Conservation (phyloP, 2,329 filamentous ascomycete species). For the Phialemonium atrogriseum region DNA sequence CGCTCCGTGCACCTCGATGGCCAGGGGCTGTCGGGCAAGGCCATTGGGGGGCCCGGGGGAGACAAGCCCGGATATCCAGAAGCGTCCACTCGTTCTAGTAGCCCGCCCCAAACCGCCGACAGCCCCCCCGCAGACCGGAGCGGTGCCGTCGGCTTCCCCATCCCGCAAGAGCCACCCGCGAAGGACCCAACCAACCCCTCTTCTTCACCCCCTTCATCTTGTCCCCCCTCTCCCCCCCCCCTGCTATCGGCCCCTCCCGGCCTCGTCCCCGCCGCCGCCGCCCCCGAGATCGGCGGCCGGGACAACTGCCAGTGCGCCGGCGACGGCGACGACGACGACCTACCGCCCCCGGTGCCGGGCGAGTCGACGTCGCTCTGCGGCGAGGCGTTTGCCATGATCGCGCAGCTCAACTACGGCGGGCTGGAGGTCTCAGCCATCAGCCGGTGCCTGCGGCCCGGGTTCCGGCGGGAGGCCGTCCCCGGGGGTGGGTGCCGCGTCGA, state of each 20-base stretch:
- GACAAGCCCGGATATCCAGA: no score
- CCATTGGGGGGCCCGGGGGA: no score
- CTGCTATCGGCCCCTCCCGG: neutral
- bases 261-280: neutral
- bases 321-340: neutral
- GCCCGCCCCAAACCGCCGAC: no score
- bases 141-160: no score
- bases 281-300: no score
- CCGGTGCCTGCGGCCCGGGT: conserved; percentile 8
- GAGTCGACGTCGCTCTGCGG: conserved; percentile 23
- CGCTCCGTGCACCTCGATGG: neutral
- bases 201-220: neutral
- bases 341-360: conserved; percentile 3
- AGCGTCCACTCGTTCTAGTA: no score
- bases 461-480: conserved; percentile 4
- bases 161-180: neutral
- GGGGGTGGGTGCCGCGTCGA: conserved; percentile 9
- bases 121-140: no score
- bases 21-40: neutral
- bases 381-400: conserved; percentile 22
- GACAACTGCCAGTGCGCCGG: conserved; percentile 3
- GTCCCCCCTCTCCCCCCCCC: neutral
- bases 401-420: conserved; percentile 21
- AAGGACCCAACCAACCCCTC: neutral
- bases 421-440: conserved; percentile 10